Evolutionary conservation across 192 early-diverging fungal species (phyloP).

Genomic region (Gonapodya prolifera): DNA sequence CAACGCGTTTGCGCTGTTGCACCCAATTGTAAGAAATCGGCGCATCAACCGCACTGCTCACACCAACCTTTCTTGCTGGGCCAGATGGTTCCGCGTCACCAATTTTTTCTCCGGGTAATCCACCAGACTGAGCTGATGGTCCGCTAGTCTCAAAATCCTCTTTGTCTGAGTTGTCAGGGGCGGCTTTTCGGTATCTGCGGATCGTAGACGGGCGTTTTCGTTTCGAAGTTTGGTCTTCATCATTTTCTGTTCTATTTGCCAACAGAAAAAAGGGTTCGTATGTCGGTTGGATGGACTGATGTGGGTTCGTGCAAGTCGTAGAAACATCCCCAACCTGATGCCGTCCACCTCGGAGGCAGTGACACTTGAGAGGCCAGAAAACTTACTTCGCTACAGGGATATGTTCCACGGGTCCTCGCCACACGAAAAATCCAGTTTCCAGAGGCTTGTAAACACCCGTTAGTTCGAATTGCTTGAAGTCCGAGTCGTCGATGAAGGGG

Average conservation of each 20-base stretch:
- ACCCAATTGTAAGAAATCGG: no score
- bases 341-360: background rate
- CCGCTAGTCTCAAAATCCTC: background rate
- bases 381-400: background rate
- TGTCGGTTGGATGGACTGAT: background rate
- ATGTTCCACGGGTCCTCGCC: background rate
- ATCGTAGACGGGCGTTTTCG: background rate
- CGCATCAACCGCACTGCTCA: no score
- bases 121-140: background rate
- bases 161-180: background rate
- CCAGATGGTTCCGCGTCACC: background rate
- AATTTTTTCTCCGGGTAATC: background rate
- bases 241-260: no score
- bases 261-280: no score
- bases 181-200: background rate
- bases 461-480: background rate
- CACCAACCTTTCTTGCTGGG: background rate
- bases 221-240: background rate
- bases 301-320: background rate
- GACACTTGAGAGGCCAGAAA: background rate
- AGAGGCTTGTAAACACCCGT: background rate
- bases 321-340: background rate
- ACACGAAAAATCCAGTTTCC: background rate
- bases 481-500: constrained; percentile 2
- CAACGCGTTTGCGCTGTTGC: no score